Percentiles rank a stretch among this genome's conserved stretches.
Evolutionary conservation across 2,329 filamentous ascomycete genomes (phyloP).

Genomic region (Paraconiothyrium sp.): DNA sequence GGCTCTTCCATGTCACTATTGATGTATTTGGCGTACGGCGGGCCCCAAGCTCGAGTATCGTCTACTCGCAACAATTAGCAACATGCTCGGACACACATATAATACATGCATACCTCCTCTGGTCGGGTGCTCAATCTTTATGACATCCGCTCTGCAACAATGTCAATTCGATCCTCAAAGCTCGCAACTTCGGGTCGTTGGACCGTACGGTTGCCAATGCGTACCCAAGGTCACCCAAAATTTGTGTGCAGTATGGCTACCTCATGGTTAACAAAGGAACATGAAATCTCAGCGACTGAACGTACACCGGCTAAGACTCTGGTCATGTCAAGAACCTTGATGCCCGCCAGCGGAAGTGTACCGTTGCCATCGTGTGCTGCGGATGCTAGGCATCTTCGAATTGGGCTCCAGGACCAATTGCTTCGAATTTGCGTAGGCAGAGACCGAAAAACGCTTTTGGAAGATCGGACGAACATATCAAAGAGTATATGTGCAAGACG

Average conservation of each 20-base stretch:
- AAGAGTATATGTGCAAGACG: constrained; percentile 25
- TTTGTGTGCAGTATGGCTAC: constrained; percentile 97
- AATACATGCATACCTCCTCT: constrained; percentile 36
- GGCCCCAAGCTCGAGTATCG: constrained; percentile 95
- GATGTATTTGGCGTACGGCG: constrained; percentile 86
- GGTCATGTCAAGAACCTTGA: constrained; percentile 95
- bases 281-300: constrained; percentile 24
- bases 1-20: constrained; percentile 68
- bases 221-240: constrained; percentile 94
- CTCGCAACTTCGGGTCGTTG: constrained; percentile 44
- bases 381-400: constrained; percentile 54
- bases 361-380: constrained; percentile 50
- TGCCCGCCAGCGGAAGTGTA: constrained; percentile 79
- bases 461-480: constrained; percentile 25
- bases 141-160: constrained; percentile 81
- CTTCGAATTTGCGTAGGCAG: constrained; percentile 9
- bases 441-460: constrained; percentile 24
- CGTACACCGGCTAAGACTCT: constrained; percentile 91
- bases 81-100: neutral
- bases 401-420: constrained; percentile 22
- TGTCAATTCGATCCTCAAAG: constrained; percentile 25
- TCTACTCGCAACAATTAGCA: constrained; percentile 61
- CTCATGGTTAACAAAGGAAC: constrained; percentile 27
- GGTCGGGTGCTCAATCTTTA: constrained; percentile 93
- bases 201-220: constrained; percentile 49